phyloP scores from a whole-genome alignment of 306 rosid species.

The Cucumis melo region DNA sequence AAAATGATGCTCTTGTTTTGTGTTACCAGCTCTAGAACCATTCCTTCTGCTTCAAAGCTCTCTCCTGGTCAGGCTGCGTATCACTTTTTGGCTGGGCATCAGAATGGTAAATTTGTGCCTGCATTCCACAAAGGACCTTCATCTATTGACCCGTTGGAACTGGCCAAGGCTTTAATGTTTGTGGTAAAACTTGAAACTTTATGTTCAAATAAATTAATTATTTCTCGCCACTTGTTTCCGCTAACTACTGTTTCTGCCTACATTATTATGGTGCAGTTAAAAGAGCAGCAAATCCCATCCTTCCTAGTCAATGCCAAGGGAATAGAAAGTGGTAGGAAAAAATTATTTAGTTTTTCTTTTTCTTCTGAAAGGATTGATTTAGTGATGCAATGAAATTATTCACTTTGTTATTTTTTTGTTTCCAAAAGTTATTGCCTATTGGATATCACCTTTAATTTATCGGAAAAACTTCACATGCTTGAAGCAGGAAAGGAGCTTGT shows the following conservation, averaged over 20 bases:
- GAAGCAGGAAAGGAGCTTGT: conserved; percentile 20
- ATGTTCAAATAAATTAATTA: background rate
- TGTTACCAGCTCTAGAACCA: conserved; percentile 20
- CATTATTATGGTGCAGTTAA: conserved; percentile 22
- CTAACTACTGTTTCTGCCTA: background rate
- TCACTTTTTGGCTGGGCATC: conserved; percentile 39
- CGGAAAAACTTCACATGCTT: background rate
- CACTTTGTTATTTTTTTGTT: background rate
- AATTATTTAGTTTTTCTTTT: background rate
- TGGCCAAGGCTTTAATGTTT: conserved; percentile 21
- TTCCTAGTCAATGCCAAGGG: conserved; percentile 24
- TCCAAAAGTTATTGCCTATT: background rate
- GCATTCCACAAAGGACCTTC: conserved; percentile 21
- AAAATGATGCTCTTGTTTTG: background rate
- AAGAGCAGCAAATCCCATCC: conserved; percentile 21
- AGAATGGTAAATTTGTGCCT: conserved; percentile 33
- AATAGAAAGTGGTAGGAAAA: conserved; percentile 18
- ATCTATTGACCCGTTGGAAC: conserved; percentile 20
- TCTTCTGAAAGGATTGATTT: background rate
- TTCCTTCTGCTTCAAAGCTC: conserved; percentile 31
- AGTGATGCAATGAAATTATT: background rate
- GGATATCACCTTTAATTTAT: background rate
- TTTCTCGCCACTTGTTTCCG: background rate
- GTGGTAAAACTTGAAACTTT: conserved; percentile 17
- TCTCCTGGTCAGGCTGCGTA: conserved; percentile 39